Base-by-base conservation (phyloP, 108 stramenopile genomes). In the Bacterosira constricta region DNA sequence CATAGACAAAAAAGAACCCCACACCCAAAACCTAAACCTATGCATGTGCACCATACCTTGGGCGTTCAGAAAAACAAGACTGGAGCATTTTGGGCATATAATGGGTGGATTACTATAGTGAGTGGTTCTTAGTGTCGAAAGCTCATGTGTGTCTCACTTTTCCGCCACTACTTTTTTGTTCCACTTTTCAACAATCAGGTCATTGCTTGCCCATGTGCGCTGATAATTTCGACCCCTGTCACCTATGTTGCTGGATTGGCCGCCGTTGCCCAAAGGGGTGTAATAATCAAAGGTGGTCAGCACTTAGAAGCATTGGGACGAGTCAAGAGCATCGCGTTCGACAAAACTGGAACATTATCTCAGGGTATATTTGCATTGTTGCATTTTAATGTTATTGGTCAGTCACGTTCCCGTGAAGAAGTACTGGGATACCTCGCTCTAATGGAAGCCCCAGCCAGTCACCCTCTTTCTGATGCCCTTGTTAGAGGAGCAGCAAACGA, bases 201-300 rank as follows among this genome's bases (percentile, higher is more conserved):
- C 1, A 71, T 91, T 58, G 87, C 90, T 11, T 91, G 90, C 44
- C 90, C 90, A 20, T 91, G 96, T 59, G 93, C 96, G 10, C 78
- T 97, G 39, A 91, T 93, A 51, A 94, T 95, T 37, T 82, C 86
- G 18, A 92, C 96, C 9, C 96, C 96, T 34, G 90, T 97, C 6
- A 67, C 86, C 5, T 91, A 91, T 69, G 92, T 92, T 12, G 90
- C 93, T 21, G 93, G 88, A 32, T 52, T 97, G 6, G 92, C 94
- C 8, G 86, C 88, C 12, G 82, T 89, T 10, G 93, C 96, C 12
- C 88, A 93, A 68, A 71, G 64, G 30, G 94, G 96, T 21, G 75
- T 97, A n/a, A 34, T 97, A 20, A 66, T 95, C 35, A 91, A 91
- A 68, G 92, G 94, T 26, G 91, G 90, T 15, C 73, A 84, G 15